Evolutionary conservation across 768 basidiomycete genomes (phyloP).

Genomic region (Floccularia luteovirens): DNA sequence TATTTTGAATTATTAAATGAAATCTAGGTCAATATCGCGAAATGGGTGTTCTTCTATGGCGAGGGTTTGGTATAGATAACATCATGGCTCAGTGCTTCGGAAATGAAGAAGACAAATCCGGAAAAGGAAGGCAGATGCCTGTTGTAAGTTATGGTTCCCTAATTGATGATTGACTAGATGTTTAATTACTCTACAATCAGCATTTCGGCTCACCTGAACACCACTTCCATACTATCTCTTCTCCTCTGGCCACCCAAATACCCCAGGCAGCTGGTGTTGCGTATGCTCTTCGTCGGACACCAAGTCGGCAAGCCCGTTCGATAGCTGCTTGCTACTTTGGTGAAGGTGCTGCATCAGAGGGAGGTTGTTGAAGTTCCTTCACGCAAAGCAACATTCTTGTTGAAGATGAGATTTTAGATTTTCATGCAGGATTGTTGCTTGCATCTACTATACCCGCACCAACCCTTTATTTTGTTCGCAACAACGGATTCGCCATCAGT

Average conservation of each 20-base stretch:
- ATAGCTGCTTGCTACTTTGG: constrained; percentile 90
- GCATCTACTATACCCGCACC: constrained; percentile 74
- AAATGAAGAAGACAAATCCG: constrained; percentile 69
- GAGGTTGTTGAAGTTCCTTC: constrained; percentile 29
- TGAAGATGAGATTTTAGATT: constrained; percentile 57
- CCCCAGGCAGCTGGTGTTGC: constrained; percentile 93
- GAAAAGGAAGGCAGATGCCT: constrained; percentile 92
- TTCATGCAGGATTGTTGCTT: constrained; percentile 84
- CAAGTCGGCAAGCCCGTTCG: constrained; percentile 54
- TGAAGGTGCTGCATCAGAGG: constrained; percentile 91
- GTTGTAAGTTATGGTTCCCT: constrained; percentile 43
- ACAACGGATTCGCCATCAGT: constrained; percentile 93
- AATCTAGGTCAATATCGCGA: constrained; percentile 81
- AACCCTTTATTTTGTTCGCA: constrained; percentile 66
- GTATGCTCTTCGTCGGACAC: constrained; percentile 80
- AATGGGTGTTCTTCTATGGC: constrained; percentile 86
- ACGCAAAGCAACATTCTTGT: constrained; percentile 3
- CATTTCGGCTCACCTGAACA: constrained; percentile 81
- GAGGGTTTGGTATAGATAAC: constrained; percentile 72
- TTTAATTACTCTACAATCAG: constrained; percentile 22
- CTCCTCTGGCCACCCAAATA: constrained; percentile 89
- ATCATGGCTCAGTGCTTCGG: constrained; percentile 92
- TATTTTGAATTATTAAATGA: constrained; percentile 4
- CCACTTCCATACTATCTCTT: constrained; percentile 94
- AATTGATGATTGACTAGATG: neutral